Base-by-base conservation (phyloP, 2,329 filamentous ascomycete species). In the Arthrobotrys conoides region DNA sequence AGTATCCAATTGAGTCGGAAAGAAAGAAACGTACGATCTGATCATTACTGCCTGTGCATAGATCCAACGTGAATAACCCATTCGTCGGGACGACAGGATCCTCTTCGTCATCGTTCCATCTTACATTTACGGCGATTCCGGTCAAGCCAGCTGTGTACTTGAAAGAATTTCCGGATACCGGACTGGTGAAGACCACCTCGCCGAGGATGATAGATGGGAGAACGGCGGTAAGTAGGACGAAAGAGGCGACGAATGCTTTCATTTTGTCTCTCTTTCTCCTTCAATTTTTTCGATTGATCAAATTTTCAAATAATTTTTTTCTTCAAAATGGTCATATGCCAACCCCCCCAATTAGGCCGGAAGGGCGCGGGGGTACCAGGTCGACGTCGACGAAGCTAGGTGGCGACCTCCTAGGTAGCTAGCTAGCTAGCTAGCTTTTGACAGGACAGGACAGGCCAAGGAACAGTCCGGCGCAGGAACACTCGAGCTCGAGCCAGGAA, bases 11-110 rank as follows among this genome's bases (percentile, higher is more conserved):
- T 44, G 51, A 49, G 33, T n/a, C 16, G 80, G 64, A 83, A n/a
- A n/a, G n/a, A n/a, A n/a, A n/a, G n/a, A n/a, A 83, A 85, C 87
- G 85, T 76, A 85, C 84, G 69, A 83, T 84, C 18, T 83, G 84
- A 1, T 85, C 84, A 82, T 90, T 89, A 55, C 89, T 89, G 69
- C 90, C 90, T 5, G 88, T 87, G 81, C 88, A 89, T 22, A 92
- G 84, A 80, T 87, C 88, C 59, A 92, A 83, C 77, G 88, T 85
- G 83, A 90, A 92, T 18, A 86, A 85, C 1, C 84, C 83, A 49
- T 90, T 84, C 71, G 88, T 85, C 6, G 86, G 82, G 41, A 90
- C 82, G 2, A 84, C 82, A 1, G 89, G 88, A 51, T 85, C 83
- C 20, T 84, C 84, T 48, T 87, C 87, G 30, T 86, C 87, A 18